Evolutionary conservation across 2,329 filamentous ascomycete genomes (phyloP).

Genomic region (Ceratocystis variospora): DNA sequence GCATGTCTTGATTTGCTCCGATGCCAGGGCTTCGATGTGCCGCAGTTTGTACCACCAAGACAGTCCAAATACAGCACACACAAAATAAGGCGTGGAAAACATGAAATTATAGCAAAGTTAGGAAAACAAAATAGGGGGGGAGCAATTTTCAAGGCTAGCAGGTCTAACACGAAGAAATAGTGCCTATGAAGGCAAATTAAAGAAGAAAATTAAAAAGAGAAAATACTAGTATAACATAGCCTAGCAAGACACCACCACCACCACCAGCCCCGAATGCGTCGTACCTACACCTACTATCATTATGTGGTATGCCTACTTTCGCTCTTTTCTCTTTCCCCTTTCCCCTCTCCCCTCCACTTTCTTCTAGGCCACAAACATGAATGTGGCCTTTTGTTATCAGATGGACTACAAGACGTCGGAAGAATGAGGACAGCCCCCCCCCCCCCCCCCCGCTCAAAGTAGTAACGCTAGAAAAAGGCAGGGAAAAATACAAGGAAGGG

Average conservation of each 20-base stretch:
- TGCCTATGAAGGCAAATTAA: too few relatives aligned
- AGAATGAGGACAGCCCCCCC: not conserved
- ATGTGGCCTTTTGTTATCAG: not conserved
- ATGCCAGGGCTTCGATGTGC: too few relatives aligned
- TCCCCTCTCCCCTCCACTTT: not conserved
- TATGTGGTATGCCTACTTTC: too few relatives aligned
- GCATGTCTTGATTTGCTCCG: too few relatives aligned
- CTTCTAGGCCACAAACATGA: not conserved
- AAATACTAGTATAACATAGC: too few relatives aligned
- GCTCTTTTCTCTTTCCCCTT: not conserved
- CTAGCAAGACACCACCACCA: too few relatives aligned
- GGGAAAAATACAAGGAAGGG: not conserved
- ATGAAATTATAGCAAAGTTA: not conserved
- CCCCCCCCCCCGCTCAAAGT: not conserved
- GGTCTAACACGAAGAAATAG: too few relatives aligned
- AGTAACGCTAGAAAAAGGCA: not conserved
- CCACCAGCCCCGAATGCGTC: too few relatives aligned
- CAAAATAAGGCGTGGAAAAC: not conserved
- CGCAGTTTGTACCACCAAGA: not conserved
- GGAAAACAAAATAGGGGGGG: too few relatives aligned
- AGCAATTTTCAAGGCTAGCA: too few relatives aligned
- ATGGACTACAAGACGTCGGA: not conserved
- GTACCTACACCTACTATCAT: too few relatives aligned
- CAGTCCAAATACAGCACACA: not conserved
- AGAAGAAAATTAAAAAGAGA: too few relatives aligned